phyloP scores from a whole-genome alignment of 495 filamentous ascomycete genomes.

The Ramalina intermedia region DNA sequence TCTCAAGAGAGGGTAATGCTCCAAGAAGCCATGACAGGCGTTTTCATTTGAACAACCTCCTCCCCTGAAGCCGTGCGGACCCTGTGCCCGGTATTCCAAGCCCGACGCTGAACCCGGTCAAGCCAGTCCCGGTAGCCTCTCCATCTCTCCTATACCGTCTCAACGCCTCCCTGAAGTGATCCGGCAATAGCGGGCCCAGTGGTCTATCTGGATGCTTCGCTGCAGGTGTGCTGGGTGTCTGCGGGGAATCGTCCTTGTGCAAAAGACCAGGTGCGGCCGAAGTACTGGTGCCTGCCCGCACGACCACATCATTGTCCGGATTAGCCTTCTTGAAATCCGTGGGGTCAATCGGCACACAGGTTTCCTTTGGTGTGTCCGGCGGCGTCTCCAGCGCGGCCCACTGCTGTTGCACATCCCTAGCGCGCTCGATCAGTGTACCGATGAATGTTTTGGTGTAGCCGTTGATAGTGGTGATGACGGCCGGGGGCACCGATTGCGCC shows the following conservation, averaged over 20 bases:
- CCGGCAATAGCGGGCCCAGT: slow-evolving; percentile 61
- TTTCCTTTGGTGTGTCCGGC: slow-evolving; percentile 18
- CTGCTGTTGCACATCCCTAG: slow-evolving; percentile 63
- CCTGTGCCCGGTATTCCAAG: slow-evolving; percentile 47
- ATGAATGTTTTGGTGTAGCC: slow-evolving; percentile 73
- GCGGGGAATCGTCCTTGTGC: neutral
- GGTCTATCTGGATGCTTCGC: slow-evolving; percentile 26
- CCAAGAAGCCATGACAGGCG: neutral
- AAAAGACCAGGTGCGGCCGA: neutral
- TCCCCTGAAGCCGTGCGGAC: slow-evolving; percentile 46
- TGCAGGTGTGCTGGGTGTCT: neutral
- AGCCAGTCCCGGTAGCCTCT: slow-evolving; percentile 53
- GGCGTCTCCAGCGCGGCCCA: slow-evolving; percentile 23
- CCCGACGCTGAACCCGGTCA: slow-evolving; percentile 59
- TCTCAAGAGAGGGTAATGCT: neutral
- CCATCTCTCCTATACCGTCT: slow-evolving; percentile 54
- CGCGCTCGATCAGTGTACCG: slow-evolving; percentile 69
- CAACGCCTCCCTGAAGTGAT: slow-evolving; percentile 69
- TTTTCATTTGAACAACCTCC: slow-evolving; percentile 46
- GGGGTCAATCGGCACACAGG: slow-evolving; percentile 5
- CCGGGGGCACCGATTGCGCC: slow-evolving; percentile 69
- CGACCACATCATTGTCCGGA: slow-evolving; percentile 7
- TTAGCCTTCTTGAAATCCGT: slow-evolving; percentile 6
- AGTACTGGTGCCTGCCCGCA: neutral
- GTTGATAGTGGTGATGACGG: slow-evolving; percentile 65